Evolutionary conservation across 1,139 yeast genomes (phyloP).

Genomic region (Yamadazyma jaroonii): DNA sequence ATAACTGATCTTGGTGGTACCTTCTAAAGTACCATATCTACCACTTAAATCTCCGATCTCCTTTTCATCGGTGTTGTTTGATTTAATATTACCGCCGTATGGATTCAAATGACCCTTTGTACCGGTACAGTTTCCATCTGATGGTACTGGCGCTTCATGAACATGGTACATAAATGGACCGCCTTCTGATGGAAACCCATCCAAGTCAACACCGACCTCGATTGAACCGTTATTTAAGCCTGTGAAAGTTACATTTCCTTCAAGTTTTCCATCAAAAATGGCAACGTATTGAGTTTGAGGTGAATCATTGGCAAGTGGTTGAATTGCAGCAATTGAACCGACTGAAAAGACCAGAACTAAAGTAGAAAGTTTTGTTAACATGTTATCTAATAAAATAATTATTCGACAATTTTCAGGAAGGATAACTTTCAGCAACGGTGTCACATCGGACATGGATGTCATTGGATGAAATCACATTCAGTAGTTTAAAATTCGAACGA

Average conservation of each 20-base stretch:
- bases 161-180: slow-evolving; percentile 46
- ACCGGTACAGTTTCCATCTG: slow-evolving; percentile 39
- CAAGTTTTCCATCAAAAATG: slow-evolving; percentile 15
- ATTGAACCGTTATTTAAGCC: slow-evolving; percentile 34
- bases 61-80: slow-evolving; percentile 23
- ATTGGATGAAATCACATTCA: no score
- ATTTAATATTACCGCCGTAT: slow-evolving; percentile 29
- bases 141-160: slow-evolving; percentile 37
- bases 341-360: neutral
- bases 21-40: slow-evolving; percentile 34
- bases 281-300: slow-evolving; percentile 16
- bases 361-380: no score
- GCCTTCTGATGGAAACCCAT: slow-evolving; percentile 32
- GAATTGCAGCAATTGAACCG: slow-evolving; percentile 13
- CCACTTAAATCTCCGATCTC: slow-evolving; percentile 46
- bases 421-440: no score
- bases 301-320: slow-evolving; percentile 21
- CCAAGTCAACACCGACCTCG: slow-evolving; percentile 27
- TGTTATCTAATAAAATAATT: no score
- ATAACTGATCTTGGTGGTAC: slow-evolving; percentile 24
- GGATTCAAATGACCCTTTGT: slow-evolving; percentile 41
- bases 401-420: no score
- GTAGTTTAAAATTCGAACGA: no score
- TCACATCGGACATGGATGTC: no score
- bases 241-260: slow-evolving; percentile 30